These are phyloP conservation scores for Trebouxia sp. DNA, from an alignment of 139 green algal genomes.

Conservation along the genomic window DNA sequence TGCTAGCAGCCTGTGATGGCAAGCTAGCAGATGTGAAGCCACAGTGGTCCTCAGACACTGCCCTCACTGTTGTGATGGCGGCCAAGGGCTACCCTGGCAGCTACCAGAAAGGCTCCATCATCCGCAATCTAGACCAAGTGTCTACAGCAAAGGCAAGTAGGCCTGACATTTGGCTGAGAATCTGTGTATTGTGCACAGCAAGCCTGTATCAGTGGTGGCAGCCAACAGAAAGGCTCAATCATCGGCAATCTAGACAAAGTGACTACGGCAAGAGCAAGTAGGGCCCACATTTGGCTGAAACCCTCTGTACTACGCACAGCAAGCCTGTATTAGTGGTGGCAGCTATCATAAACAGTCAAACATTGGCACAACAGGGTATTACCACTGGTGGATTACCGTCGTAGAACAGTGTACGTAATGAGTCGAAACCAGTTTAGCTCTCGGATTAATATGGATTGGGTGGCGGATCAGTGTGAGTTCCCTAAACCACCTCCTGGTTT, in stretches of 20 bases:
- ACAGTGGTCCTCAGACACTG: conserved; percentile 64
- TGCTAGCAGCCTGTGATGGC: conserved; percentile 61
- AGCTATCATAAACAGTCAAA: conserved; percentile 80
- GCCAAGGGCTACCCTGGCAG: conserved; percentile 92
- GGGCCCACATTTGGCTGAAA: not conserved
- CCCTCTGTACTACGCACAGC: not conserved
- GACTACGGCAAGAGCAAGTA: conserved; percentile 66
- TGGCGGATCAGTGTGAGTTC: not conserved
- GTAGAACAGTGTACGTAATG: too few relatives aligned
- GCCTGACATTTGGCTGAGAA: not conserved
- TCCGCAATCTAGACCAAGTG: conserved; percentile 67
- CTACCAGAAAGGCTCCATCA: conserved; percentile 86
- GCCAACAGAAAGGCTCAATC: conserved; percentile 80
- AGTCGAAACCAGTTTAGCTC: too few relatives aligned
- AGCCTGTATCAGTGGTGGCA: conserved; percentile 36
- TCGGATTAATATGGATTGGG: not conserved
- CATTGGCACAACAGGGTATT: conserved; percentile 55
- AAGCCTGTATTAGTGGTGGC: conserved; percentile 36
- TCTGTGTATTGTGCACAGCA: not conserved
- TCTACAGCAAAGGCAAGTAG: conserved; percentile 67
- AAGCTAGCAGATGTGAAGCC: conserved; percentile 51
- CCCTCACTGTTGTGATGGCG: conserved; percentile 85
- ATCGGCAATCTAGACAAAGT: conserved; percentile 76
- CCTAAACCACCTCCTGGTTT: too few relatives aligned
- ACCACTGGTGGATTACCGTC: too few relatives aligned